Evolutionary conservation across 805 yeast species (phyloP).

Genomic region (Candida argentea): DNA sequence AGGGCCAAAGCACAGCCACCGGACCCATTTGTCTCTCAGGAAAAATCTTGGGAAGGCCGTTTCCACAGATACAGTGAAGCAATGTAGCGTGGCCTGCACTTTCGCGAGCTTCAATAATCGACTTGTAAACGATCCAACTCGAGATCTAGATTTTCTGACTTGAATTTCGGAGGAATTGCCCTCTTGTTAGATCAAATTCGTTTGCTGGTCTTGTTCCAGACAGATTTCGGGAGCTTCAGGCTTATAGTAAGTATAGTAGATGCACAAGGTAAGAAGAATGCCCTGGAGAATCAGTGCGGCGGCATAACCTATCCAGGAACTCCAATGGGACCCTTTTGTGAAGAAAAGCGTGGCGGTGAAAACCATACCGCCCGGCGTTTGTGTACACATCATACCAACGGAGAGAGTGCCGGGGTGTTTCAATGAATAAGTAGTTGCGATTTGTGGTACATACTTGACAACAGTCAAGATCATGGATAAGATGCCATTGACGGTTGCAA

Average conservation of each 20-base stretch:
- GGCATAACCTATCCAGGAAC: slow-evolving; percentile 75
- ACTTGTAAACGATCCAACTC: too few species aligned
- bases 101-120: too few species aligned
- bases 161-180: background rate
- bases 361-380: slow-evolving; percentile 81
- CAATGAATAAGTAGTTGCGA: slow-evolving; percentile 54
- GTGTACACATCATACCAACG: slow-evolving; percentile 71
- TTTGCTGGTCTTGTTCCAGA: too few species aligned
- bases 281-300: slow-evolving; percentile 65
- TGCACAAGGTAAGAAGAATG: slow-evolving; percentile 48
- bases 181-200: too few species aligned
- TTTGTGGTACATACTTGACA: slow-evolving; percentile 73
- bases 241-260: slow-evolving; percentile 27
- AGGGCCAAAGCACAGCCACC: too few species aligned
- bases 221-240: slow-evolving; percentile 13
- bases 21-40: too few species aligned
- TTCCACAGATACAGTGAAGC: too few species aligned
- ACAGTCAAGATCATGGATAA: slow-evolving; percentile 54
- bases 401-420: slow-evolving; percentile 78
- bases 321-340: slow-evolving; percentile 75
- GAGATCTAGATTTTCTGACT: background rate
- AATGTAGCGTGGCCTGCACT: too few species aligned
- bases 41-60: too few species aligned
- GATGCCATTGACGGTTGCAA: slow-evolving; percentile 56
- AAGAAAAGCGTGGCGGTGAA: slow-evolving; percentile 66